Conservation (phyloP, 2,329 filamentous ascomycete species). For the Ophiostoma novo-ulmi region DNA sequence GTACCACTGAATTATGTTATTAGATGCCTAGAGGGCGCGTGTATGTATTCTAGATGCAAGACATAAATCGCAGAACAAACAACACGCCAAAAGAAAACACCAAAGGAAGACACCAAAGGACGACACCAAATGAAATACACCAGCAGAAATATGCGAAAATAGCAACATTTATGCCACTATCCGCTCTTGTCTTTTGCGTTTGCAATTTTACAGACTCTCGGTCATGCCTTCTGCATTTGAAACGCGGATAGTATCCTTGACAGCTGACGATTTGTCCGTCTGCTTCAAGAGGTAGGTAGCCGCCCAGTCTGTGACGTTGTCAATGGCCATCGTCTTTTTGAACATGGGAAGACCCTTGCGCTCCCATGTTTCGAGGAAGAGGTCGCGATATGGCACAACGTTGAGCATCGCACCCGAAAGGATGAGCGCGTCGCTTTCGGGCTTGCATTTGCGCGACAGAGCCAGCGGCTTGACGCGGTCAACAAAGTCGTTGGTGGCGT, state of each 20-base stretch:
- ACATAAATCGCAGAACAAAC: neutral
- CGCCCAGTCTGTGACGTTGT: conserved; percentile 16
- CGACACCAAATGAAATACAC: neutral
- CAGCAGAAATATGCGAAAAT: neutral
- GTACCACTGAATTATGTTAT: neutral
- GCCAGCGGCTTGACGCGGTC: conserved; percentile 17
- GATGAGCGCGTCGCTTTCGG: conserved; percentile 16
- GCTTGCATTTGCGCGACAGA: conserved; percentile 16
- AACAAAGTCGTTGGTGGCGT: conserved; percentile 14
- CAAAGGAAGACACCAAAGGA: neutral
- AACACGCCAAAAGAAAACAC: no score
- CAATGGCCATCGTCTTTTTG: conserved; percentile 16
- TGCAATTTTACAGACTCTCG: neutral
- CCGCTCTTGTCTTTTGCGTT: neutral
- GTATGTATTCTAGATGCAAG: neutral
- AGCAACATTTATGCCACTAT: neutral
- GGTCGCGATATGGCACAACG: conserved; percentile 14
- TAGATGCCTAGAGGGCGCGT: neutral
- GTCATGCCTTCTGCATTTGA: neutral
- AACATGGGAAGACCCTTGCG: conserved; percentile 13
- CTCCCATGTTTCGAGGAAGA: conserved; percentile 18
- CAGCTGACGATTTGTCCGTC: neutral
- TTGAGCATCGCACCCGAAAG: conserved; percentile 20
- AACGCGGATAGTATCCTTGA: neutral
- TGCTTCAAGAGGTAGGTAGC: conserved; percentile 1